Percentiles rank a stretch among this genome's conserved stretches.
Conservation (phyloP, 176 grass and related monocot genomes). For the Eragrostis curvula region DNA sequence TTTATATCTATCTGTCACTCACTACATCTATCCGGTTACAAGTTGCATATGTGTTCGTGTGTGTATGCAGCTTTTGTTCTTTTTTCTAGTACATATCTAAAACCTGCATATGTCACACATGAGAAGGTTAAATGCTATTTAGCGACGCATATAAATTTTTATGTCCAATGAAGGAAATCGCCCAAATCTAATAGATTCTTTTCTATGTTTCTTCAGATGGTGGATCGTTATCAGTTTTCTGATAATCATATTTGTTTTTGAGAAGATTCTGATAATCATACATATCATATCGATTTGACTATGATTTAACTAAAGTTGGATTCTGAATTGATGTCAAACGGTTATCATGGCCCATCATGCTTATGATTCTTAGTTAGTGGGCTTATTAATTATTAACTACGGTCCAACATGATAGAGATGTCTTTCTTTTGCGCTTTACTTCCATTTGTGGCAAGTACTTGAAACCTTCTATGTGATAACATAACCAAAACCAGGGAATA, state of each 20-base stretch:
- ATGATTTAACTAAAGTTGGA: neutral
- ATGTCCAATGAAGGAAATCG: neutral
- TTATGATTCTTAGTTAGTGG: slow-evolving; percentile 19
- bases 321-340: neutral
- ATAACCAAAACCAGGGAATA: neutral
- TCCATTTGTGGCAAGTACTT: slow-evolving; percentile 26
- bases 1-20: slow-evolving; percentile 37
- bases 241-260: no score
- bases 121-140: neutral
- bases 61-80: neutral
- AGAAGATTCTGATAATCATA: no score
- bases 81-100: neutral
- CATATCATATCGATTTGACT: neutral
- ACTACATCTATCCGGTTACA: neutral
- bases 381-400: neutral
- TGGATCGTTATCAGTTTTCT: neutral
- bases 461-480: neutral
- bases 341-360: neutral
- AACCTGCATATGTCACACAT: neutral
- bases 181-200: slow-evolving; percentile 1
- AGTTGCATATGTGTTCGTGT: neutral
- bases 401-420: neutral
- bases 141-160: neutral
- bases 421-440: slow-evolving; percentile 11
- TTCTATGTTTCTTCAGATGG: neutral